These are phyloP conservation scores for Jamesozyma spencerorum DNA, from an alignment of 805 yeast genomes.

Conservation along the genomic window DNA sequence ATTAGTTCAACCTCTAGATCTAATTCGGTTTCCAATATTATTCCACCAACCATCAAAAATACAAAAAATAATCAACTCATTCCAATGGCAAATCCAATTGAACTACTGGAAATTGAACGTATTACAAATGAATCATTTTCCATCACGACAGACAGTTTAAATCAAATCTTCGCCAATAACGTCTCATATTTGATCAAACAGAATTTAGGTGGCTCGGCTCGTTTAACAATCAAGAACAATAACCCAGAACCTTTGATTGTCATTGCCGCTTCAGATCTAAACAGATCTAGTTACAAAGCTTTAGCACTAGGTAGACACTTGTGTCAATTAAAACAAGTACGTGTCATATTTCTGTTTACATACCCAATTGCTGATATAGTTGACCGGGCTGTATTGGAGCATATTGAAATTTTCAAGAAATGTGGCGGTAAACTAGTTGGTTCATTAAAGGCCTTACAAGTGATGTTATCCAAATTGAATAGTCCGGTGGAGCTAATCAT, in stretches of 20 bases:
- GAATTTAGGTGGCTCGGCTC: slow-evolving; percentile 58
- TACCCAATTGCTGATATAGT: slow-evolving; percentile 22
- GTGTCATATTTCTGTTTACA: slow-evolving; percentile 47
- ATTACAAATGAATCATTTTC: slow-evolving; percentile 46
- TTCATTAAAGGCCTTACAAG: slow-evolving; percentile 31
- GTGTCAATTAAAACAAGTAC: slow-evolving; percentile 47
- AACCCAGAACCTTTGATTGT: slow-evolving; percentile 74
- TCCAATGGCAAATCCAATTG: slow-evolving; percentile 68
- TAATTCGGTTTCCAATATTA: slow-evolving; percentile 8
- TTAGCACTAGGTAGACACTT: slow-evolving; percentile 73
- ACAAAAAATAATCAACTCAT: slow-evolving; percentile 25
- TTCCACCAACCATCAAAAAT: slow-evolving; percentile 10
- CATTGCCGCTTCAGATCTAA: slow-evolving; percentile 56
- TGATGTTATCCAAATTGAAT: slow-evolving; percentile 39
- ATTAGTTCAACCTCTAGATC: slow-evolving; percentile 15
- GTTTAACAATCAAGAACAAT: slow-evolving; percentile 58
- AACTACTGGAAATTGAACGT: slow-evolving; percentile 66
- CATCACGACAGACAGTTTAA: slow-evolving; percentile 35
- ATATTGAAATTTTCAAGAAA: slow-evolving; percentile 45
- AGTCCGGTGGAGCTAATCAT: slow-evolving; percentile 71
- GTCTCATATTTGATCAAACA: slow-evolving; percentile 49
- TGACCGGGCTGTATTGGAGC: slow-evolving; percentile 32
- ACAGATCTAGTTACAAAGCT: slow-evolving; percentile 65
- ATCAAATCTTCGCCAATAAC: slow-evolving; percentile 64
- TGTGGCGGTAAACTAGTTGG: slow-evolving; percentile 63